Evolutionary conservation across 495 filamentous ascomycete genomes (phyloP).

Genomic region (Penicillium taxi): DNA sequence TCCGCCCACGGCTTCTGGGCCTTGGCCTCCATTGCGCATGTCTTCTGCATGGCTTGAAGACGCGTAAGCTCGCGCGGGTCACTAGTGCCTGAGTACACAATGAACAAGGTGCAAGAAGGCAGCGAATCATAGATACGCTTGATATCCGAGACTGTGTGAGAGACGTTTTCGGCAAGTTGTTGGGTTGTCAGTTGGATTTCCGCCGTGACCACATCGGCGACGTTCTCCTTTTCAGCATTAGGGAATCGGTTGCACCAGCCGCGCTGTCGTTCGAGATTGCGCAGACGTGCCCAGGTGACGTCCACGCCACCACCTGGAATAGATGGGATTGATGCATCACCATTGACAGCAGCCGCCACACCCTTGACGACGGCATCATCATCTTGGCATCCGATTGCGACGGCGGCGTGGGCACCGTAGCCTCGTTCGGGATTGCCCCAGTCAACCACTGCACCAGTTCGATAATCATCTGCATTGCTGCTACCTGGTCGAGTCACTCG

Average conservation of each 20-base stretch:
- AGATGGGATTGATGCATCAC: slow-evolving; percentile 52
- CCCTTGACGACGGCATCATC: slow-evolving; percentile 70
- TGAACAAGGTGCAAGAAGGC: slow-evolving; percentile 74
- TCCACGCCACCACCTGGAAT: slow-evolving; percentile 68
- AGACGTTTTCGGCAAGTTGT: slow-evolving; percentile 41
- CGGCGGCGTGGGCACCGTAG: slow-evolving; percentile 61
- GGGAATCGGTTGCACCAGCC: slow-evolving; percentile 71
- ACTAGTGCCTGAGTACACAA: slow-evolving; percentile 84
- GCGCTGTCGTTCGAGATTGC: slow-evolving; percentile 70
- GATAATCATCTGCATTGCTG: slow-evolving; percentile 37
- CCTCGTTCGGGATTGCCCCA: slow-evolving; percentile 75
- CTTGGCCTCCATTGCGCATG: slow-evolving; percentile 67
- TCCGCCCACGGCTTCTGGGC: slow-evolving; percentile 78
- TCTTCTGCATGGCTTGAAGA: slow-evolving; percentile 62
- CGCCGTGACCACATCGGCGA: slow-evolving; percentile 26
- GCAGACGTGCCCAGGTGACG: slow-evolving; percentile 82
- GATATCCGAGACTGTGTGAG: slow-evolving; percentile 50
- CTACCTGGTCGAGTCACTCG: slow-evolving; percentile 50
- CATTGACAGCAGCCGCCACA: slow-evolving; percentile 58
- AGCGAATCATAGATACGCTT: slow-evolving; percentile 63
- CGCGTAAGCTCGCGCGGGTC: slow-evolving; percentile 73
- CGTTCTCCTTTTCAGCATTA: slow-evolving; percentile 40
- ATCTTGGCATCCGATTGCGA: slow-evolving; percentile 61
- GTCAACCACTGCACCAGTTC: slow-evolving; percentile 76
- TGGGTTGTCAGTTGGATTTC: slow-evolving; percentile 3